Evolutionary conservation across 345 rosid genomes (phyloP).

Genomic region (Moricandia moricandioides): DNA sequence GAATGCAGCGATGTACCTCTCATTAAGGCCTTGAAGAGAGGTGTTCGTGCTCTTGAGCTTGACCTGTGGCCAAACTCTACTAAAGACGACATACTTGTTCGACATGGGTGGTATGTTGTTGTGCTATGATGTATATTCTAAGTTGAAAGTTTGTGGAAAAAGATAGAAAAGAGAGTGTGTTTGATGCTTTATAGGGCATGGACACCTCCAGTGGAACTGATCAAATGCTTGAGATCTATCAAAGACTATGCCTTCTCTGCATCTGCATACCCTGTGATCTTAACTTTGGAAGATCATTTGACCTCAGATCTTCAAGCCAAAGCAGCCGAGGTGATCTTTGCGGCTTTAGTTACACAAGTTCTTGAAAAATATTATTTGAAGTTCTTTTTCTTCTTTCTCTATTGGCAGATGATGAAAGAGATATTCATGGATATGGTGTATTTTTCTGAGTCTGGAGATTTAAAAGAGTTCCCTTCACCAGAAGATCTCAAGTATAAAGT

Average conservation of each 20-base stretch:
- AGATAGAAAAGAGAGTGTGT: neutral
- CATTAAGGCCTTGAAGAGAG: slow-evolving; percentile 67
- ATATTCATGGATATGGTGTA: slow-evolving; percentile 56
- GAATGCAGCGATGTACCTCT: slow-evolving; percentile 93
- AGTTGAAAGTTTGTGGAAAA: neutral
- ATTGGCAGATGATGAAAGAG: slow-evolving; percentile 53
- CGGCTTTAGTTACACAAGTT: slow-evolving; percentile 1
- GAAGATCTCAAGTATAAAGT: slow-evolving; percentile 57
- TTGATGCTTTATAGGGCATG: slow-evolving; percentile 57
- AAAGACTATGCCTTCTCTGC: slow-evolving; percentile 64
- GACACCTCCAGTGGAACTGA: slow-evolving; percentile 85
- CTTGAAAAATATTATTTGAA: slow-evolving; percentile 1
- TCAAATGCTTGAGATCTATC: slow-evolving; percentile 66
- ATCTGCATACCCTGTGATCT: slow-evolving; percentile 64
- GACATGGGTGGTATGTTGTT: slow-evolving; percentile 74
- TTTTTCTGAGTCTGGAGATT: slow-evolving; percentile 42
- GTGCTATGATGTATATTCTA: neutral
- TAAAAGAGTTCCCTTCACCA: slow-evolving; percentile 67
- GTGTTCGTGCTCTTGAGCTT: slow-evolving; percentile 88
- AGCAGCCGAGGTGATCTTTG: slow-evolving; percentile 60
- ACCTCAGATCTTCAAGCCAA: slow-evolving; percentile 67
- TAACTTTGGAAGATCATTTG: slow-evolving; percentile 78
- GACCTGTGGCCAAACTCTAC: slow-evolving; percentile 93
- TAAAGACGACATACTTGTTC: slow-evolving; percentile 70
- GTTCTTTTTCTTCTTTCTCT: neutral